Conservation (phyloP, 805 yeast genomes). For the Kodamaea kaohsiungensis region DNA sequence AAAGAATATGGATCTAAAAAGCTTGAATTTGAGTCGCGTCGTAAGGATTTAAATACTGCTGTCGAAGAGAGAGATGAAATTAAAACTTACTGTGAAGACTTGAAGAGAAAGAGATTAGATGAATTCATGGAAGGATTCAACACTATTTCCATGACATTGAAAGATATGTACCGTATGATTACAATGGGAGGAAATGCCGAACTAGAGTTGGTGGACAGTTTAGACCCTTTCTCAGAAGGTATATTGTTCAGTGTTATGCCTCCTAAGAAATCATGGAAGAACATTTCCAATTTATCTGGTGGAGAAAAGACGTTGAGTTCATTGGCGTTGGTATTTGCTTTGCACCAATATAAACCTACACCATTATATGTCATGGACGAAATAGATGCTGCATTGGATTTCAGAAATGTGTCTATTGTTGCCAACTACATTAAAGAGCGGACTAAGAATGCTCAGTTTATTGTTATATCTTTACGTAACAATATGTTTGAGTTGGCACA, state of each 20-base stretch:
- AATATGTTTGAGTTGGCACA: slow-evolving; percentile 98
- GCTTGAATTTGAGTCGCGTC: slow-evolving; percentile 62
- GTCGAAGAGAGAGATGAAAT: slow-evolving; percentile 65
- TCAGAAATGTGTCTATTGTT: slow-evolving; percentile 93
- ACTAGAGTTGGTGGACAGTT: slow-evolving; percentile 87
- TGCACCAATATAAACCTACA: slow-evolving; percentile 94
- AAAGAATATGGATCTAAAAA: slow-evolving; percentile 73
- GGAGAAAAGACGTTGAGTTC: slow-evolving; percentile 97
- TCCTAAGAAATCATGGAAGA: slow-evolving; percentile 97
- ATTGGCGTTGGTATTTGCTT: slow-evolving; percentile 91
- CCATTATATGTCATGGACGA: slow-evolving; percentile 99
- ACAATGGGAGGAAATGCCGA: slow-evolving; percentile 99
- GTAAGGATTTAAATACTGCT: slow-evolving; percentile 66
- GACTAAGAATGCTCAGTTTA: slow-evolving; percentile 94
- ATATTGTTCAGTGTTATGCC: slow-evolving; percentile 98
- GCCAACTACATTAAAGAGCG: slow-evolving; percentile 96
- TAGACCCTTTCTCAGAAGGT: slow-evolving; percentile 98
- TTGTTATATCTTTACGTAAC: slow-evolving; percentile 91
- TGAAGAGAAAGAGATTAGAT: slow-evolving; percentile 71
- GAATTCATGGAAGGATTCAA: slow-evolving; percentile 95
- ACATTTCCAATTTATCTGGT: slow-evolving; percentile 91
- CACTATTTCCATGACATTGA: slow-evolving; percentile 79
- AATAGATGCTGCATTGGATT: slow-evolving; percentile 97
- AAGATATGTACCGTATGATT: slow-evolving; percentile 97
- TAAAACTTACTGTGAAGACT: slow-evolving; percentile 61